Evolutionary conservation across 345 rosid species (phyloP).

Genomic region (Brassica incana): DNA sequence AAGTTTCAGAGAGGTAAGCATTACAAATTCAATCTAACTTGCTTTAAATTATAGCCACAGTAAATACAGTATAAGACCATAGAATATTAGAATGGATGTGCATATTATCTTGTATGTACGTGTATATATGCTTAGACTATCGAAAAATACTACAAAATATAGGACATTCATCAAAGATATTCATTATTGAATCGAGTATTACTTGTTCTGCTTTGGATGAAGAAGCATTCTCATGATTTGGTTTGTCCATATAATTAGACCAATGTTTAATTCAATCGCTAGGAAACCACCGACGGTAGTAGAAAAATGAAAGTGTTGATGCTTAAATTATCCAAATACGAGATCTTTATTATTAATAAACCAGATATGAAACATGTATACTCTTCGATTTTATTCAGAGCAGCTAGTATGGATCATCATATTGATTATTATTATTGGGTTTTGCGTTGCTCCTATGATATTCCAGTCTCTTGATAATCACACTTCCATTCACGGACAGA

Average conservation of each 20-base stretch:
- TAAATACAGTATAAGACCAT: not conserved
- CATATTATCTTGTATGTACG: not conserved
- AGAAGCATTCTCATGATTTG: not conserved
- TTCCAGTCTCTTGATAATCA: not conserved
- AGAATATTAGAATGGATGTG: not conserved
- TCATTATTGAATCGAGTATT: not conserved
- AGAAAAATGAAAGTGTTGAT: not conserved
- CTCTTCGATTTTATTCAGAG: slow-evolving; percentile 13
- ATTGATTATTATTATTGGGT: slow-evolving; percentile 10
- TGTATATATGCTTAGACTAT: not conserved
- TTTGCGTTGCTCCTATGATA: not conserved
- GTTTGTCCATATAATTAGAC: not conserved
- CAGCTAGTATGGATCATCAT: not conserved
- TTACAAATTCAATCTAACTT: not conserved
- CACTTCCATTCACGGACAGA: slow-evolving; percentile 25
- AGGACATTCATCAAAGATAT: not conserved
- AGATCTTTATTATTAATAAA: not conserved
- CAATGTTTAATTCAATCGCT: not conserved
- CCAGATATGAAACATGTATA: slow-evolving; percentile 8
- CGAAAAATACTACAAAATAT: not conserved
- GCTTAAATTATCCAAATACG: not conserved
- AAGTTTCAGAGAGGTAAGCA: not conserved
- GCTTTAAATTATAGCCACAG: not conserved
- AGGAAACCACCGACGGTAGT: not conserved
- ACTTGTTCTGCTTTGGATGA: not conserved